These are phyloP conservation scores for Phytophthora sansomeana DNA, from an alignment of 352 stramenopile species.

Conservation along the genomic window DNA sequence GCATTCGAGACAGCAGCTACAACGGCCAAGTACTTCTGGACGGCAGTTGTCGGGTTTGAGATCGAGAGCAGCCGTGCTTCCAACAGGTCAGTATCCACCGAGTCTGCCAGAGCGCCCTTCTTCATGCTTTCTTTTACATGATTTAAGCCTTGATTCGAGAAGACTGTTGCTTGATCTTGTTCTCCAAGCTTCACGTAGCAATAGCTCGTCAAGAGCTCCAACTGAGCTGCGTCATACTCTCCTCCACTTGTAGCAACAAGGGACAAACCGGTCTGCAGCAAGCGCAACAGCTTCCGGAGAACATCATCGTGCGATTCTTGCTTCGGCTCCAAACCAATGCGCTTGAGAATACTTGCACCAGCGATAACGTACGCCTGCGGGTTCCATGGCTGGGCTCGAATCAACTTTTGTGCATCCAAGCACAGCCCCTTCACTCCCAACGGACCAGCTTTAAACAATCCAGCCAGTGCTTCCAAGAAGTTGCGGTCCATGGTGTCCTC, in stretches of 20 bases:
- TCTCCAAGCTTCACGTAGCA: slow-evolving; percentile 45
- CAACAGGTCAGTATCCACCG: slow-evolving; percentile 39
- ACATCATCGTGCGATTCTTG: slow-evolving; percentile 17
- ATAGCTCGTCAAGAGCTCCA: slow-evolving; percentile 54
- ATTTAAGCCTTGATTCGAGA: slow-evolving; percentile 33
- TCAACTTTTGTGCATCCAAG: slow-evolving; percentile 58
- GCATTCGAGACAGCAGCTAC: slow-evolving; percentile 25
- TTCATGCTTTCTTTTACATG: slow-evolving; percentile 22
- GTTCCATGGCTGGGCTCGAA: slow-evolving; percentile 71
- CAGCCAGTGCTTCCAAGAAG: slow-evolving; percentile 42
- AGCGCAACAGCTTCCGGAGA: slow-evolving; percentile 34
- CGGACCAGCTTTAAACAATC: slow-evolving; percentile 38
- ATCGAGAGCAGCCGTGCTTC: slow-evolving; percentile 57
- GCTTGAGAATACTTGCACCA: slow-evolving; percentile 59
- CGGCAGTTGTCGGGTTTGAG: slow-evolving; percentile 23
- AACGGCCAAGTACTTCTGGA: slow-evolving; percentile 47
- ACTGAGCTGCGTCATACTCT: slow-evolving; percentile 37
- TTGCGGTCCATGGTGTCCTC: slow-evolving; percentile 42
- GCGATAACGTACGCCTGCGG: slow-evolving; percentile 61
- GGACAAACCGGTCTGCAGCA: slow-evolving; percentile 53
- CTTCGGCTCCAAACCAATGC: slow-evolving; percentile 24
- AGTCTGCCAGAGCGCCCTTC: slow-evolving; percentile 5
- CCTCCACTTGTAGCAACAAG: slow-evolving; percentile 19
- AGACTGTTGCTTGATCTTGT: slow-evolving; percentile 24
- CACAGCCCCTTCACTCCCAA: slow-evolving; percentile 24